These are phyloP conservation scores for Naganishia liquefaciens DNA, from an alignment of 1,284 basidiomycete species.

Conservation along the genomic window DNA sequence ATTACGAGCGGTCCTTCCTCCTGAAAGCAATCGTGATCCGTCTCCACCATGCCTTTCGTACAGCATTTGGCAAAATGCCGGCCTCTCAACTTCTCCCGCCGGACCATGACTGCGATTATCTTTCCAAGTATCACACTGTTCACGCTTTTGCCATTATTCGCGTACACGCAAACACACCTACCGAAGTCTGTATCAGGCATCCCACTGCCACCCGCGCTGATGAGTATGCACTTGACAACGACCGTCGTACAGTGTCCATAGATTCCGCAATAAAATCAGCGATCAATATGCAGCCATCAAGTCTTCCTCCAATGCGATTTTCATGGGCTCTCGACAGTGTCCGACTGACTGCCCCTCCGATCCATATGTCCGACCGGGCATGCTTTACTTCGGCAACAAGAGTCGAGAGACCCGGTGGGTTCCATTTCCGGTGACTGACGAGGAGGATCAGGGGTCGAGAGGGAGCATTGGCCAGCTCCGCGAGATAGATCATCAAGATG, in stretches of 20 bases:
- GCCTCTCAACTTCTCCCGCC: background rate
- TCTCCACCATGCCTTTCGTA: background rate
- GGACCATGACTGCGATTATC: background rate
- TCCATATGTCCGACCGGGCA: conserved; percentile 37
- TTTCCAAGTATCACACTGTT: background rate
- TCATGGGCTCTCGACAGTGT: background rate
- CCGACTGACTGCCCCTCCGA: conserved; percentile 29
- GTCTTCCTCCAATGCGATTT: background rate
- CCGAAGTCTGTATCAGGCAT: background rate
- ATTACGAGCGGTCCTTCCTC: too few relatives aligned
- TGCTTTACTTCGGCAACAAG: conserved; percentile 35
- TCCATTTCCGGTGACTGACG: conserved; percentile 31
- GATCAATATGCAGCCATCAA: background rate
- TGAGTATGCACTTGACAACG: background rate
- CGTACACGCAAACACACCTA: conserved; percentile 3
- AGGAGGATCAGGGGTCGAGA: background rate
- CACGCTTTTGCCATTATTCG: conserved; percentile 12
- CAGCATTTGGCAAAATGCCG: background rate
- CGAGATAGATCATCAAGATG: conserved; percentile 29
- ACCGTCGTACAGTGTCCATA: background rate
- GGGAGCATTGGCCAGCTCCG: conserved; percentile 5
- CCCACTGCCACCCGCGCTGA: background rate
- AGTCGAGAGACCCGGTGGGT: conserved; percentile 38
- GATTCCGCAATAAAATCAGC: background rate
- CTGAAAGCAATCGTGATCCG: too few relatives aligned